A percentile compares a stretch with the other conserved stretches of the same genome.
Evolutionary conservation across 2,329 filamentous ascomycete genomes (phyloP).

Genomic region (Penicillium concentricum): DNA sequence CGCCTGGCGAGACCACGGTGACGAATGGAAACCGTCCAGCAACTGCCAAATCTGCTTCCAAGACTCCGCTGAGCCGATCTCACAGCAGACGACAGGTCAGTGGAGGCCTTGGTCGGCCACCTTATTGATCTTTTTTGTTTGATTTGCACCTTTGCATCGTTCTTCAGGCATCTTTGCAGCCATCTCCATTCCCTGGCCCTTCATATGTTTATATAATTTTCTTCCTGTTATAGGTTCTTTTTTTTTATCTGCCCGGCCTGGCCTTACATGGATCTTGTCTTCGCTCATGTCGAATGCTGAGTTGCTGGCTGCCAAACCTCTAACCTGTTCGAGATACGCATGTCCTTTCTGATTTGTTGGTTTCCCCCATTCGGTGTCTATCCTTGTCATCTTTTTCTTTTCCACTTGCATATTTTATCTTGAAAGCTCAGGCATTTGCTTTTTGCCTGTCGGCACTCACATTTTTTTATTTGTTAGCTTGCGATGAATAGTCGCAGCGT

Average conservation of each 20-base stretch:
- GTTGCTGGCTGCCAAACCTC: not conserved
- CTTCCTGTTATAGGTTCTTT: not conserved
- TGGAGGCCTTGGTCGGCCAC: constrained; percentile 34
- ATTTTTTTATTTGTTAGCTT: not conserved
- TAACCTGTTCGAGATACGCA: not conserved
- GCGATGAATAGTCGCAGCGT: constrained; percentile 1
- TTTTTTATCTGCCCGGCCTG: not conserved
- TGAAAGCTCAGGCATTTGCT: not conserved
- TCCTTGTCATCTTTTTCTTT: constrained; percentile 8
- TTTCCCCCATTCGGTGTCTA: constrained; percentile 11
- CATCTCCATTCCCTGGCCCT: constrained; percentile 6
- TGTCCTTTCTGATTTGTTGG: constrained; percentile 2
- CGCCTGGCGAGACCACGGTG: constrained; percentile 22
- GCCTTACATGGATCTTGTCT: not conserved
- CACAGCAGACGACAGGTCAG: constrained; percentile 24
- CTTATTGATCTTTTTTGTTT: constrained; percentile 26
- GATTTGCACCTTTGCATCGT: constrained; percentile 8
- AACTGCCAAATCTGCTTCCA: constrained; percentile 8
- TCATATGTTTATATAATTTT: constrained; percentile 22
- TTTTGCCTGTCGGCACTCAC: not conserved
- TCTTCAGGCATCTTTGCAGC: not conserved
- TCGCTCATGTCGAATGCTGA: not conserved
- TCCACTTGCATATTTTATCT: constrained; percentile 14
- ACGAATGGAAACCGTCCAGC: constrained; percentile 18
- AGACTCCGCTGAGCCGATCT: constrained; percentile 8